These are phyloP conservation scores for Coniochaeta sp. DNA, from an alignment of 2,329 filamentous ascomycete species.

Conservation along the genomic window DNA sequence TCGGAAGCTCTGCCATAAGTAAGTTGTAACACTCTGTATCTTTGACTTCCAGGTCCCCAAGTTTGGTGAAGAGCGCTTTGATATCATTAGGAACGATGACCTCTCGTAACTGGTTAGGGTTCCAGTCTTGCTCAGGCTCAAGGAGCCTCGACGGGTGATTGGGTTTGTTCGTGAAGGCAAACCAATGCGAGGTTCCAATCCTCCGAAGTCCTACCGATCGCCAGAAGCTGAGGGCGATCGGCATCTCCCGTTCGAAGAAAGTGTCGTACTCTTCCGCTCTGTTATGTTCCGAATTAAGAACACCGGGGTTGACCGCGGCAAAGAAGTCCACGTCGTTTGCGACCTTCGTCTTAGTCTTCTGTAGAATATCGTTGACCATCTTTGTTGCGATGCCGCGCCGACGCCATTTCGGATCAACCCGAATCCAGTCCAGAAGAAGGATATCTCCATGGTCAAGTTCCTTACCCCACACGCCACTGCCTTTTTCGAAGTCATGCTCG, in stretches of 20 bases:
- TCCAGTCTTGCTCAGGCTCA: neutral
- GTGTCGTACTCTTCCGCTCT: neutral
- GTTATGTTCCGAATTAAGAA: neutral
- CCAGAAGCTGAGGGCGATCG: slow-evolving; percentile 15
- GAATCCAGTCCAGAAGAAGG: slow-evolving; percentile 15
- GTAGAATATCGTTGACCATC: slow-evolving; percentile 20
- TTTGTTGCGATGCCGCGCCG: slow-evolving; percentile 22
- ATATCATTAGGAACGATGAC: neutral
- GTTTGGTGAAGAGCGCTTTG: neutral
- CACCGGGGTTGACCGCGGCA: slow-evolving; percentile 11
- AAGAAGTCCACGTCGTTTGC: slow-evolving; percentile 7
- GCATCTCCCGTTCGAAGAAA: slow-evolving; percentile 2
- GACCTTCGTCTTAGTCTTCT: slow-evolving; percentile 11
- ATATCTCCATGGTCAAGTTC: slow-evolving; percentile 20
- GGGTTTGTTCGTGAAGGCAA: slow-evolving; percentile 15
- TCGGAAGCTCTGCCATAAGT: neutral
- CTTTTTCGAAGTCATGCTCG: slow-evolving; percentile 17
- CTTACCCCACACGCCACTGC: slow-evolving; percentile 18
- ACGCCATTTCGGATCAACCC: slow-evolving; percentile 4
- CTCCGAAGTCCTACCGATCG: slow-evolving; percentile 22
- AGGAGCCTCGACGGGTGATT: neutral
- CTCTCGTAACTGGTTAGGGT: neutral
- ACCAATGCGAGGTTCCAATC: slow-evolving; percentile 22
- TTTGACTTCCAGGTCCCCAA: neutral
- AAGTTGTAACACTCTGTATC: neutral